These are phyloP conservation scores for Cyclotella cryptica DNA, from an alignment of 108 stramenopile genomes.

Conservation along the genomic window DNA sequence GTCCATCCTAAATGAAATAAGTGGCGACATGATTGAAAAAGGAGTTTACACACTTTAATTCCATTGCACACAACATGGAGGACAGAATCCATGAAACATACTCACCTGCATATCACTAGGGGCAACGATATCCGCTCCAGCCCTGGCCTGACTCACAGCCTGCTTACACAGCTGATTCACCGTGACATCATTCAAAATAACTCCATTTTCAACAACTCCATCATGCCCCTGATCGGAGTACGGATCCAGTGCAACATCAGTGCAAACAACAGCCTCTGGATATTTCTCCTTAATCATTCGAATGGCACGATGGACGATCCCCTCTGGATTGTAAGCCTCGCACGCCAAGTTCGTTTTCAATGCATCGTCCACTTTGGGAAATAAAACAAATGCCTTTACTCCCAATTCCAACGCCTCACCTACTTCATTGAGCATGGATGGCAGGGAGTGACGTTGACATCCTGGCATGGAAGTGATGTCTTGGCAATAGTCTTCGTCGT, in stretches of 20 bases:
- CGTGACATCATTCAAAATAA: constrained; percentile 97
- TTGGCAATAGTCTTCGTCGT: constrained; percentile 89
- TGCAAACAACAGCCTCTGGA: constrained; percentile 92
- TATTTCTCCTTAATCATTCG: constrained; percentile 93
- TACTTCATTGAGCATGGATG: constrained; percentile 91
- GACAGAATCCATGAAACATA: neutral
- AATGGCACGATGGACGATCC: constrained; percentile 95
- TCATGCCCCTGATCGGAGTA: constrained; percentile 99
- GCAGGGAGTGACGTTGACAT: constrained; percentile 88
- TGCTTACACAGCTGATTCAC: constrained; percentile 97
- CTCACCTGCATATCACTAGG: constrained; percentile 95
- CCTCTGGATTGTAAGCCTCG: constrained; percentile 97
- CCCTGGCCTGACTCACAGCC: constrained; percentile 95
- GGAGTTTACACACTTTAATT: no score
- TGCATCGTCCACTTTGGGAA: constrained; percentile 95
- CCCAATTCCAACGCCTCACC: constrained; percentile 89
- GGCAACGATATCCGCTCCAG: constrained; percentile 96
- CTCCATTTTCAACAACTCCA: constrained; percentile 95
- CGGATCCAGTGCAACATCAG: constrained; percentile 97
- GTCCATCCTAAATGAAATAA: constrained; percentile 85
- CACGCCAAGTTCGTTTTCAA: constrained; percentile 95
- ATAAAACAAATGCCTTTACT: constrained; percentile 93
- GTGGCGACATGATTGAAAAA: no score
- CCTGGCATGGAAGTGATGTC: constrained; percentile 96
- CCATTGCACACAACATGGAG: neutral